Evolutionary conservation across 139 green algal species (phyloP).

Genomic region (Chara braunii): DNA sequence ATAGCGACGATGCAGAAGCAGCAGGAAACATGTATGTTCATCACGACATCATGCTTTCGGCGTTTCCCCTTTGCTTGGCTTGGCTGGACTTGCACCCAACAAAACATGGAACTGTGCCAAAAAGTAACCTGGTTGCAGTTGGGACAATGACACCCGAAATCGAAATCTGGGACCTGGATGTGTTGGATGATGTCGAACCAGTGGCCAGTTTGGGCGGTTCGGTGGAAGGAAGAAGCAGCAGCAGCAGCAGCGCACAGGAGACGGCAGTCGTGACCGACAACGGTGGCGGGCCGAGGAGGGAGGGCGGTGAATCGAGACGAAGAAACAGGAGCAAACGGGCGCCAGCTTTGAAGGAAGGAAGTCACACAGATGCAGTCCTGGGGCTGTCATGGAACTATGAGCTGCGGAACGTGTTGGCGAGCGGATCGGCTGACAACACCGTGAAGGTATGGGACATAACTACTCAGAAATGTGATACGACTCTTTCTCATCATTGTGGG

Average conservation of each 20-base stretch:
- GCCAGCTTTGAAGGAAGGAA: conserved; percentile 68
- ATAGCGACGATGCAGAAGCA: conserved; percentile 48
- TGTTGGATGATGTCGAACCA: conserved; percentile 78
- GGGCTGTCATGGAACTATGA: conserved; percentile 79
- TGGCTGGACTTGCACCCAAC: conserved; percentile 75
- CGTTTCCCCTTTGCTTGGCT: conserved; percentile 80
- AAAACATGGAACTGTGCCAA: neutral
- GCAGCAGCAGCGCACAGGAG: neutral
- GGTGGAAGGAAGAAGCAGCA: conserved; percentile 23
- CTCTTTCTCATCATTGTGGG: conserved; percentile 74
- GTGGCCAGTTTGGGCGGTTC: conserved; percentile 66
- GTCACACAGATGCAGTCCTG: conserved; percentile 82
- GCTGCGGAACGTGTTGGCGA: conserved; percentile 86
- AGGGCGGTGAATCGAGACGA: neutral
- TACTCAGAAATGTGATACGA: conserved; percentile 53
- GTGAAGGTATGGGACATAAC: conserved; percentile 69
- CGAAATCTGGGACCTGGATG: conserved; percentile 93
- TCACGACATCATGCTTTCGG: conserved; percentile 88
- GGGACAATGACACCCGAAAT: conserved; percentile 86
- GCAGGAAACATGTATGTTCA: conserved; percentile 74
- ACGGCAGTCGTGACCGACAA: conserved; percentile 6
- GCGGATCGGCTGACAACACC: conserved; percentile 66
- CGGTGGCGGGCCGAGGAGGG: conserved; percentile 15
- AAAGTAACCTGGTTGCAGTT: conserved; percentile 73
- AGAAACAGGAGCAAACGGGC: too few relatives aligned